Conservation (phyloP, 139 green algal genomes). For the Volvox reticuliferus region DNA sequence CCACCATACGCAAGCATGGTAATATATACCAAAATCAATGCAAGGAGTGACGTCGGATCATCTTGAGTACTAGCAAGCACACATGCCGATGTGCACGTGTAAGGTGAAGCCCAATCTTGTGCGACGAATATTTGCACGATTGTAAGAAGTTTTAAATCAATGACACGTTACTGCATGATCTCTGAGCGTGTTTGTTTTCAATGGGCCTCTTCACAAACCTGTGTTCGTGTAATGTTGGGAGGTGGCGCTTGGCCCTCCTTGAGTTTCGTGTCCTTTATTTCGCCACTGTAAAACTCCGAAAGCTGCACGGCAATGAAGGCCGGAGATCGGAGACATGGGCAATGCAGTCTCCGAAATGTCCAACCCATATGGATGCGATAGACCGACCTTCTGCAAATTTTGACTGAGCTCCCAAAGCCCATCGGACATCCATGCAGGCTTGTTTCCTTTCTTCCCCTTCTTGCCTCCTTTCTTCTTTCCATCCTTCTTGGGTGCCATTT, state of each 20-base stretch:
- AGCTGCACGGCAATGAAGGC: conserved; percentile 22
- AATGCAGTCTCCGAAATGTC: not conserved
- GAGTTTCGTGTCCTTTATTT: conserved; percentile 62
- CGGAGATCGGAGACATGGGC: not conserved
- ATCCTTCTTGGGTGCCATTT: conserved; percentile 25
- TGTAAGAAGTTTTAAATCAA: too few relatives aligned
- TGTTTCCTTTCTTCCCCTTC: conserved; percentile 50
- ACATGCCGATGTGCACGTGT: not conserved
- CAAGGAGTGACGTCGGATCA: too few relatives aligned
- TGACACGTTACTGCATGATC: too few relatives aligned
- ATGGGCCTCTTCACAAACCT: conserved; percentile 31
- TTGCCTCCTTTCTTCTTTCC: not conserved
- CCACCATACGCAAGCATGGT: too few relatives aligned
- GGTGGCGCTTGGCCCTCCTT: conserved; percentile 53
- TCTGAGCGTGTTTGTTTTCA: too few relatives aligned
- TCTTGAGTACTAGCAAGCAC: not conserved
- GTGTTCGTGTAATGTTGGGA: conserved; percentile 52
- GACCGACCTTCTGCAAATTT: conserved; percentile 2
- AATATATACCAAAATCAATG: too few relatives aligned
- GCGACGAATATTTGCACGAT: too few relatives aligned
- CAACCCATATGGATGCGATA: not conserved
- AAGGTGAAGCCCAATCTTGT: too few relatives aligned
- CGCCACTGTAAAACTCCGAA: conserved; percentile 59
- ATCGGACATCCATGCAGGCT: conserved; percentile 57
- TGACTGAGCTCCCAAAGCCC: conserved; percentile 52